A percentile compares a stretch with the other conserved stretches of the same genome.
Evolutionary conservation across 805 yeast genomes (phyloP).

Genomic region (Suhomyces xylopsoci): DNA sequence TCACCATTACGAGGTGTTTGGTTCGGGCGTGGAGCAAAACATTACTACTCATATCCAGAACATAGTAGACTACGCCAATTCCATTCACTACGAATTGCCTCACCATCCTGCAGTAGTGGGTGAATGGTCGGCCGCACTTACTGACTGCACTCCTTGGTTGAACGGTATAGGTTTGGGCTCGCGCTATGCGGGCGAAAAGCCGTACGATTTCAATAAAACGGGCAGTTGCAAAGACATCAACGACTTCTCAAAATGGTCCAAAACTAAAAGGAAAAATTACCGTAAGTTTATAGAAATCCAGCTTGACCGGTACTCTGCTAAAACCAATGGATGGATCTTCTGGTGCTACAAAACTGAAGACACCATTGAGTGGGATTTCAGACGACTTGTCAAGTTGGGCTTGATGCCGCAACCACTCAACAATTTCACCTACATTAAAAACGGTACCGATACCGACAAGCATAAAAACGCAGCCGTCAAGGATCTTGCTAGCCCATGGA

Average conservation of each 20-base stretch:
- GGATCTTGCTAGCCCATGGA: background rate
- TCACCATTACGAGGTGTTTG: constrained; percentile 40
- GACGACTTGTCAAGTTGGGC: constrained; percentile 44
- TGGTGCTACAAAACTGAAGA: constrained; percentile 71
- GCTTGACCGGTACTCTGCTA: constrained; percentile 46
- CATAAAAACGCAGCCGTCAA: constrained; percentile 2
- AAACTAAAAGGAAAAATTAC: constrained; percentile 39
- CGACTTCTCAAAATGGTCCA: constrained; percentile 41
- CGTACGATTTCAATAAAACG: constrained; percentile 28
- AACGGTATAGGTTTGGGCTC: constrained; percentile 70
- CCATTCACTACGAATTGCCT: constrained; percentile 36
- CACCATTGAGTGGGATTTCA: constrained; percentile 67
- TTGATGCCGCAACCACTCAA: constrained; percentile 63
- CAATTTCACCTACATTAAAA: constrained; percentile 27
- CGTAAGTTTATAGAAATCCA: constrained; percentile 62
- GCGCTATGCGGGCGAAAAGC: constrained; percentile 49
- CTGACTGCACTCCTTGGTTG: constrained; percentile 69
- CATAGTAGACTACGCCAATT: constrained; percentile 29
- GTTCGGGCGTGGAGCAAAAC: constrained; percentile 21
- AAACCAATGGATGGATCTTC: constrained; percentile 59
- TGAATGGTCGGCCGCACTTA: constrained; percentile 43
- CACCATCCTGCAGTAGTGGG: constrained; percentile 48
- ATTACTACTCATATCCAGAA: constrained; percentile 30
- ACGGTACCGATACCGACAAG: constrained; percentile 32
- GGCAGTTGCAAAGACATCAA: constrained; percentile 46